Evolutionary conservation across 768 basidiomycete genomes (phyloP).

Genomic region (Russula abietina): DNA sequence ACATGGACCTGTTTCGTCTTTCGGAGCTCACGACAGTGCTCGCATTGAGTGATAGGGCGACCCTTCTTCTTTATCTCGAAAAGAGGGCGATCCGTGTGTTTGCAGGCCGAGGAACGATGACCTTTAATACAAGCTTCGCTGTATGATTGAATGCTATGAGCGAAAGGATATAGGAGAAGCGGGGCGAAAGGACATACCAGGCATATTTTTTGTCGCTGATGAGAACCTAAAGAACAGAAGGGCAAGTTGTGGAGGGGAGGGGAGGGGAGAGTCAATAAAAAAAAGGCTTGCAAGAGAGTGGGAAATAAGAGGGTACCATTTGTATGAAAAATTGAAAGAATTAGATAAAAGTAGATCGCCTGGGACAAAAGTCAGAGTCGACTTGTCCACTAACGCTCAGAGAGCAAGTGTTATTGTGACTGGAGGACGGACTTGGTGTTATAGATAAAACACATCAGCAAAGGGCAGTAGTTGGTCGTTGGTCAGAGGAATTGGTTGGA

Average conservation of each 20-base stretch:
- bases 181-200: conserved; percentile 44
- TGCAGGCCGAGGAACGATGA: conserved; percentile 84
- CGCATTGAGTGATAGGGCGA: conserved; percentile 85
- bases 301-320: conserved; percentile 12
- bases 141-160: conserved; percentile 18
- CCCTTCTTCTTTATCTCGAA: conserved; percentile 94
- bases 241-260: background rate
- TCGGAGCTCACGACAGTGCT: conserved; percentile 74
- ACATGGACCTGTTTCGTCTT: conserved; percentile 77
- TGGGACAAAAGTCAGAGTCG: conserved; percentile 23
- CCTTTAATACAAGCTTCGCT: conserved; percentile 95
- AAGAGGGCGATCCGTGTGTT: conserved; percentile 81
- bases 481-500: conserved; percentile 1
- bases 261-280: background rate
- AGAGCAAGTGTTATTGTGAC: conserved; percentile 26
- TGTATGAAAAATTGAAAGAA: background rate
- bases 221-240: conserved; percentile 44
- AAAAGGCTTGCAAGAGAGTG: background rate
- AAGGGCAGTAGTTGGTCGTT: conserved; percentile 17
- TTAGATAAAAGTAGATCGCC: conserved; percentile 13
- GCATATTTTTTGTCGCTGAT: conserved; percentile 71
- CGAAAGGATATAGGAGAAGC: background rate
- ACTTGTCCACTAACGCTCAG: conserved; percentile 26
- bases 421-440: conserved; percentile 20
- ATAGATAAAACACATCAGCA: conserved; percentile 25